Evolutionary conservation across 371 early-diverging fungal species (phyloP).

Genomic region (Actinomortierella wolfii): DNA sequence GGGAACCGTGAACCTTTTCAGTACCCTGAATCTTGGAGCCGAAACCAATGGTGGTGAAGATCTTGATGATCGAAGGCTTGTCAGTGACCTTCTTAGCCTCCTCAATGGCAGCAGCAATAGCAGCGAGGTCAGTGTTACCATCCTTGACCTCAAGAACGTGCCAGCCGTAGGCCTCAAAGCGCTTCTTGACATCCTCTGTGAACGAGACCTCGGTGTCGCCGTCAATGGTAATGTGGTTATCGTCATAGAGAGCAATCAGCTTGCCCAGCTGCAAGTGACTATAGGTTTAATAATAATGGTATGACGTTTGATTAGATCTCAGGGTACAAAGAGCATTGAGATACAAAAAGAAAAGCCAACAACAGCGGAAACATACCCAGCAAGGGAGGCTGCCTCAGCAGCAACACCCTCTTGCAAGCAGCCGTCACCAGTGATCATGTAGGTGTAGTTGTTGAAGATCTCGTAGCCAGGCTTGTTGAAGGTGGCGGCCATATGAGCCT

Average conservation of each 20-base stretch:
- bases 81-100: conserved; percentile 82
- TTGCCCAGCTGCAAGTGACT: conserved; percentile 96
- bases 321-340: neutral
- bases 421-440: conserved; percentile 96
- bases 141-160: conserved; percentile 82
- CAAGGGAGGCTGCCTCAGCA: conserved; percentile 96
- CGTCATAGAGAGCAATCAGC: conserved; percentile 97
- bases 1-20: conserved; percentile 89
- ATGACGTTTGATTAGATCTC: neutral
- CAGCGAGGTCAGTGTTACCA: conserved; percentile 82
- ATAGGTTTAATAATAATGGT: conserved; percentile 9
- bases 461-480: conserved; percentile 89
- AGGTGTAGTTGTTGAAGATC: conserved; percentile 88
- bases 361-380: conserved; percentile 71
- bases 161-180: conserved; percentile 97
- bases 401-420: conserved; percentile 99
- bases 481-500: conserved; percentile 85
- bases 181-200: conserved; percentile 92
- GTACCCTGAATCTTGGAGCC: conserved; percentile 90
- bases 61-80: conserved; percentile 89
- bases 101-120: conserved; percentile 76
- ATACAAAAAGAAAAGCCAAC: neutral
- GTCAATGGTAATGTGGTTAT: conserved; percentile 97
- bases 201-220: conserved; percentile 89
- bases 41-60: conserved; percentile 86